Percentiles rank a stretch among this genome's conserved stretches.
phyloP scores from a whole-genome alignment of 1,284 basidiomycete genomes.

The Leccinum insigne region DNA sequence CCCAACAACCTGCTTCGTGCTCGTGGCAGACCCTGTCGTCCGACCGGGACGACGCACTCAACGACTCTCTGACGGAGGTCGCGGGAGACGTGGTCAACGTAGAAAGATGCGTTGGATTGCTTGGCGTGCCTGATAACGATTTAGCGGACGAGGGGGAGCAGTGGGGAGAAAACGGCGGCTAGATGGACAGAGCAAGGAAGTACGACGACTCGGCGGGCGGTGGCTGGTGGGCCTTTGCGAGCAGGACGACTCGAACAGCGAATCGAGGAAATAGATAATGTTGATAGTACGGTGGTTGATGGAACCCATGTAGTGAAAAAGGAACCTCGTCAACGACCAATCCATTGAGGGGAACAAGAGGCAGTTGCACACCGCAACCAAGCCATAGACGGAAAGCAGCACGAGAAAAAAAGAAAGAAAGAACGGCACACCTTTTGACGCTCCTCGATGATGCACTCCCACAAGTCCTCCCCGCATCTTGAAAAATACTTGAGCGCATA shows the following conservation, averaged over 20 bases:
- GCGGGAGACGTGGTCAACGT: slow-evolving; percentile 72
- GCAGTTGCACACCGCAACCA: neutral
- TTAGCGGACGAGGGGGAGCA: neutral
- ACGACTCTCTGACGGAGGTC: slow-evolving; percentile 74
- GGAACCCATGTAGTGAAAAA: slow-evolving; percentile 56
- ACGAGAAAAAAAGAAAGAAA: neutral
- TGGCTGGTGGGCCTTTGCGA: slow-evolving; percentile 53
- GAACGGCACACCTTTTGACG: neutral
- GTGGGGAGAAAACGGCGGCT: neutral
- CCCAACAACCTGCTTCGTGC: neutral
- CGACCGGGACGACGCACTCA: slow-evolving; percentile 78
- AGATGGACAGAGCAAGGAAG: neutral
- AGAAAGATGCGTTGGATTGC: slow-evolving; percentile 43
- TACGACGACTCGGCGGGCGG: slow-evolving; percentile 19
- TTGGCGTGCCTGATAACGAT: slow-evolving; percentile 11
- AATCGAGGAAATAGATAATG: slow-evolving; percentile 90
- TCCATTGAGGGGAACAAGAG: neutral
- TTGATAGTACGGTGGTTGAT: slow-evolving; percentile 87
- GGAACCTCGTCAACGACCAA: neutral
- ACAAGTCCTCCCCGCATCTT: neutral
- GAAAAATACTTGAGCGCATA: neutral
- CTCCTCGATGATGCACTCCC: slow-evolving; percentile 1
- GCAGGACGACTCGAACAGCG: slow-evolving; percentile 78
- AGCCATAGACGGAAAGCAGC: neutral
- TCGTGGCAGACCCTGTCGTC: slow-evolving; percentile 46